Conservation (phyloP, 371 early-diverging fungal species). For the Zychaea mexicana region DNA sequence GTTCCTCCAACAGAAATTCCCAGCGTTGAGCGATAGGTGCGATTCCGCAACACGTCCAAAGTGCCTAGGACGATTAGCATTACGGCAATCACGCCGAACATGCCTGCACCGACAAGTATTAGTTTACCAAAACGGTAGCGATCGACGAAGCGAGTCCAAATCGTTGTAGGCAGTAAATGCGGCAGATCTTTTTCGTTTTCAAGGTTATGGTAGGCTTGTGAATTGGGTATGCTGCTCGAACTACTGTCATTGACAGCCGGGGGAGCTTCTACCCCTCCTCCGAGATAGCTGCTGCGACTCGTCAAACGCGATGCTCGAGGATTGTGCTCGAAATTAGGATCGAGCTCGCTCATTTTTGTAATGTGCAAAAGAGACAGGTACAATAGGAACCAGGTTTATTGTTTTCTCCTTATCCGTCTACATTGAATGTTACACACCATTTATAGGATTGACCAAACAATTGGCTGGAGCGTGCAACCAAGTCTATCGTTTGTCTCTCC, state of each 20-base stretch:
- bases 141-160: constrained; percentile 39
- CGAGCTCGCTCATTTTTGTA: not conserved
- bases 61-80: constrained; percentile 41
- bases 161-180: constrained; percentile 23
- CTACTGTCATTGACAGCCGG: not conserved
- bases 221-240: constrained; percentile 11
- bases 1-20: constrained; percentile 38
- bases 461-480: not conserved
- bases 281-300: not conserved
- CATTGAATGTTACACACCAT: constrained; percentile 12
- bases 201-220: constrained; percentile 15
- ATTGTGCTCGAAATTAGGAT: constrained; percentile 16
- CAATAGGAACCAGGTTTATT: not conserved
- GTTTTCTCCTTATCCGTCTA: constrained; percentile 3
- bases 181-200: constrained; percentile 14
- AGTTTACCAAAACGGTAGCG: constrained; percentile 33
- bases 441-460: not conserved
- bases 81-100: constrained; percentile 24
- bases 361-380: not conserved
- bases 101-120: constrained; percentile 26
- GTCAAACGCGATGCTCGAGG: not conserved
- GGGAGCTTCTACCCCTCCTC: not conserved
- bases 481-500: not conserved
- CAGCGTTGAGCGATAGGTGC: constrained; percentile 23
- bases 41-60: constrained; percentile 36